phyloP scores from a whole-genome alignment of 768 basidiomycete genomes.

The Phylloporus scabripes region DNA sequence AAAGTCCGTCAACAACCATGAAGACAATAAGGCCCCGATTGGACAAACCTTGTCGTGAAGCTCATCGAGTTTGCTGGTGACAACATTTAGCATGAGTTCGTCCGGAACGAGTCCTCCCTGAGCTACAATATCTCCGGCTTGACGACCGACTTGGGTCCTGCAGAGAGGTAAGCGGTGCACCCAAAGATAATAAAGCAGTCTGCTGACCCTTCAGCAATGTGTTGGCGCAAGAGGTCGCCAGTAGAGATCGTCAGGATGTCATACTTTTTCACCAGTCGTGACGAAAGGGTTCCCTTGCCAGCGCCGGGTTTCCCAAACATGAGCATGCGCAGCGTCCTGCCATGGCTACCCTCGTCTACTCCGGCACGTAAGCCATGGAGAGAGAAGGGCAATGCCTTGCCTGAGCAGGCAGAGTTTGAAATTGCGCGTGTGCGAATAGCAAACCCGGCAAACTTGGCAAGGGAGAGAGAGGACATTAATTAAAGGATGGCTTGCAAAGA shows the following conservation, averaged over 20 bases:
- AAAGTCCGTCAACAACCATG: background rate
- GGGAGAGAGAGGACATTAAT: conserved; percentile 17
- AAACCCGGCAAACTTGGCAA: conserved; percentile 17
- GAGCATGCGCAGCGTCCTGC: conserved; percentile 40
- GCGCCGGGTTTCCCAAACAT: conserved; percentile 63
- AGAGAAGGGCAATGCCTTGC: conserved; percentile 47
- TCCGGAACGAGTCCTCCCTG: conserved; percentile 73
- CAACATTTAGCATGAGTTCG: conserved; percentile 71
- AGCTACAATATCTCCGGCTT: conserved; percentile 77
- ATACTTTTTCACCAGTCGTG: conserved; percentile 72
- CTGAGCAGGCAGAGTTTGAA: conserved; percentile 27
- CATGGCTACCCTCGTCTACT: conserved; percentile 17
- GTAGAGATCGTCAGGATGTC: conserved; percentile 74
- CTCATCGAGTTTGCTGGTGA: conserved; percentile 63
- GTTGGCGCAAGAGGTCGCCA: conserved; percentile 80
- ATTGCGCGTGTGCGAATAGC: conserved; percentile 22
- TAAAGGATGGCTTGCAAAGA: background rate
- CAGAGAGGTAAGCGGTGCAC: conserved; percentile 2
- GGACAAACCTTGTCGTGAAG: conserved; percentile 59
- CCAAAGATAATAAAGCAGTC: background rate
- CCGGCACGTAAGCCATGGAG: conserved; percentile 40
- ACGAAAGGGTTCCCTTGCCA: conserved; percentile 80
- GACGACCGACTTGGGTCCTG: conserved; percentile 64
- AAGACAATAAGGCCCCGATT: background rate
- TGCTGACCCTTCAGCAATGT: conserved; percentile 56